Evolutionary conservation across 768 basidiomycete species (phyloP), one percentile per base, ranked within the genome.

Genomic region (Chalciporus piperatus): DNA sequence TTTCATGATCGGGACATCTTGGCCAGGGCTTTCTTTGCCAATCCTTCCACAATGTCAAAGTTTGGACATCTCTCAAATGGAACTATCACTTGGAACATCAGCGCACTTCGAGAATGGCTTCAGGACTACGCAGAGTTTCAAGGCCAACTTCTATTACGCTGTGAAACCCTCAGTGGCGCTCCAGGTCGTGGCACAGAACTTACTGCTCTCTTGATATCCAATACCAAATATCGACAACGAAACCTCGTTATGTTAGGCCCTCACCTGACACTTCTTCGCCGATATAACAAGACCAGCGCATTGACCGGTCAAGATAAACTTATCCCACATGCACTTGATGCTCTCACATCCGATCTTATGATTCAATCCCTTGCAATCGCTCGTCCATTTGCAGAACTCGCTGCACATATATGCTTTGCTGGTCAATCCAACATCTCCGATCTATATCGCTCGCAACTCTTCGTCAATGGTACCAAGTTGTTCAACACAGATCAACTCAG

Each of bases 271-370:
- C n/a, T 51, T 3, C 38, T 51, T 1, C 23, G 12, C 17, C 11
- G 32, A 42, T 35, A 0, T 27, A 42, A 5, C 3, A 10, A 19
- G 19, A 49, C 5, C 22, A 42, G 2, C n/a, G 6, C 42, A 17
- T 28, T 17, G 3, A 28, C 42, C 6, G 42, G 42, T 13, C 8
- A 42, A 3, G 58, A 67, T 41, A 64, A 59, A 30, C 54, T 67
- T 7, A 65, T 70, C 13, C 70, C 68, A 3, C 65, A 66, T 41
- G 54, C 61, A 0, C 37, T 70, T 0, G 60, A 66, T 54, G 60
- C 47, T 0, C 48, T 70, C 8, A 59, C 52, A 0, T 46, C 60
- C 1, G 59, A 69, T 43, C 19, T 70, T 0, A 28, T 70, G 0
- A 54, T 72, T 7, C 68, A 69, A 42, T 47, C 62, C 9, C 63